These are phyloP conservation scores for Chalciporus piperatus DNA, from an alignment of 768 basidiomycete genomes.

Conservation along the genomic window DNA sequence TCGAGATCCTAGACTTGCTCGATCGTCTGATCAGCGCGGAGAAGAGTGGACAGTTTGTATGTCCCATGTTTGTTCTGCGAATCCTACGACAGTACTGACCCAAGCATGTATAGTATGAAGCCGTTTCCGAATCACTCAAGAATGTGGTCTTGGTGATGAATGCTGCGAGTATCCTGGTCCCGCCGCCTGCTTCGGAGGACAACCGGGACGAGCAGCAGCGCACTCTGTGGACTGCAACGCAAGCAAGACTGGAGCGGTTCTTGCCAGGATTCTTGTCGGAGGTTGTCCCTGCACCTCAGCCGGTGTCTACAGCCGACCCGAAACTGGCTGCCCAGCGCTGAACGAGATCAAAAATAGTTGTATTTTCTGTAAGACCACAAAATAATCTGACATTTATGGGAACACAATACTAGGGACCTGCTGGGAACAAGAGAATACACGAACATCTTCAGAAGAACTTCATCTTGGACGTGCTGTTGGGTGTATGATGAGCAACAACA, in stretches of 20 bases:
- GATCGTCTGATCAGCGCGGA: slow-evolving; percentile 88
- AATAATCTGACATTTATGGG: neutral
- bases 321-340: slow-evolving; percentile 10
- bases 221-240: slow-evolving; percentile 81
- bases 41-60: slow-evolving; percentile 80
- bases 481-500: neutral
- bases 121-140: slow-evolving; percentile 93
- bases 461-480: slow-evolving; percentile 61
- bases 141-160: slow-evolving; percentile 97
- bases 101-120: slow-evolving; percentile 71
- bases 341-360: slow-evolving; percentile 2
- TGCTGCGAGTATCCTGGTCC: slow-evolving; percentile 78
- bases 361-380: slow-evolving; percentile 1
- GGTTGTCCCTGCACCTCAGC: slow-evolving; percentile 48
- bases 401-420: neutral
- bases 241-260: slow-evolving; percentile 86
- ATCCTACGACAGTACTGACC: slow-evolving; percentile 3
- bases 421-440: neutral
- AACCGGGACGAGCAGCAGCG: slow-evolving; percentile 57
- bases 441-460: slow-evolving; percentile 40
- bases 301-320: slow-evolving; percentile 11
- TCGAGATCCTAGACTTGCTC: slow-evolving; percentile 83
- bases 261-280: slow-evolving; percentile 85
- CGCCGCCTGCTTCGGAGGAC: slow-evolving; percentile 42
- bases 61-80: neutral